These are phyloP conservation scores for Suillus luteus DNA, from an alignment of 768 basidiomycete species.

Conservation along the genomic window DNA sequence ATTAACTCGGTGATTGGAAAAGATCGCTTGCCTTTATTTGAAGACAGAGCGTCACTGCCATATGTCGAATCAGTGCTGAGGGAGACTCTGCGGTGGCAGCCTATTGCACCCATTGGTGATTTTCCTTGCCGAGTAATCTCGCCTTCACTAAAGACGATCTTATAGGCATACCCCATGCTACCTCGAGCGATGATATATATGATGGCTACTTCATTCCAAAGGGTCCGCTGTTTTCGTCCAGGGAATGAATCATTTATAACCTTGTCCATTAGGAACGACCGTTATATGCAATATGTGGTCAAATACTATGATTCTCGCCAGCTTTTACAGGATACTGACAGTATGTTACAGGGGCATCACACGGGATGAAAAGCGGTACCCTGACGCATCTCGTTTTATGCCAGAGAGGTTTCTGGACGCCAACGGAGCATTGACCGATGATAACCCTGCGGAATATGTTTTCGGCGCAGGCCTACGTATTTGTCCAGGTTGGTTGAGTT, in stretches of 20 bases:
- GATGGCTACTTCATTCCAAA: constrained; percentile 35
- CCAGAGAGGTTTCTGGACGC: constrained; percentile 19
- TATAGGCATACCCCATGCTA: constrained; percentile 5
- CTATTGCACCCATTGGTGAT: neutral
- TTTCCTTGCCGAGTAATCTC: neutral
- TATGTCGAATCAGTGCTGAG: constrained; percentile 3
- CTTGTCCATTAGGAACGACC: neutral
- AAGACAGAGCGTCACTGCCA: constrained; percentile 1
- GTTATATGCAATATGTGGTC: constrained; percentile 5
- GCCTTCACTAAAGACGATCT: neutral
- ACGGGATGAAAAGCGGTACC: constrained; percentile 8
- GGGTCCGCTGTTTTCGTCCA: constrained; percentile 14
- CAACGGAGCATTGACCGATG: constrained; percentile 5
- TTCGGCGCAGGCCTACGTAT: constrained; percentile 19
- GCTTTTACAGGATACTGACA: neutral
- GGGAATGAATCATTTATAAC: neutral
- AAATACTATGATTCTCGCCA: neutral
- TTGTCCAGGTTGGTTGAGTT: constrained; percentile 9
- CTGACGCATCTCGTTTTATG: constrained; percentile 18
- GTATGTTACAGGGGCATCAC: constrained; percentile 9
- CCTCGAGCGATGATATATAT: constrained; percentile 38
- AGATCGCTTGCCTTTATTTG: neutral
- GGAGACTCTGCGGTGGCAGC: constrained; percentile 6
- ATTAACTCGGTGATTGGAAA: constrained; percentile 14
- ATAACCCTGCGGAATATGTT: constrained; percentile 7